phyloP scores from a whole-genome alignment of 352 stramenopile species.

The Phytophthora ohioensis region DNA sequence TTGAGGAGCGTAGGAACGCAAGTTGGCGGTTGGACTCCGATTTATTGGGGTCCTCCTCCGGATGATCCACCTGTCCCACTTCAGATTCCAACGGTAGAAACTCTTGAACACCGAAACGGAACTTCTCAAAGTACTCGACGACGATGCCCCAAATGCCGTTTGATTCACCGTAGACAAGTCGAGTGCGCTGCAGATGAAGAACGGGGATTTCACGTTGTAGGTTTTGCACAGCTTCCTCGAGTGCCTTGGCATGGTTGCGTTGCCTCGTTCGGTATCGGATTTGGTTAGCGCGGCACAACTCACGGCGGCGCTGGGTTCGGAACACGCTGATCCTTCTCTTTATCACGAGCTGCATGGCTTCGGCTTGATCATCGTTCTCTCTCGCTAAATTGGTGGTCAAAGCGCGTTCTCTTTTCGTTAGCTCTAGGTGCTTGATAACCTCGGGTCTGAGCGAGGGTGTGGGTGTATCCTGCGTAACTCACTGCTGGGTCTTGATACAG shows the following conservation, averaged over 20 bases:
- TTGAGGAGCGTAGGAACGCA: conserved; percentile 29
- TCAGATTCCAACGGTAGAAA: no score
- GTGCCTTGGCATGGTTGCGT: neutral
- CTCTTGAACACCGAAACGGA: neutral
- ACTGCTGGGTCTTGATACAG: no score
- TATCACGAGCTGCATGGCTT: no score
- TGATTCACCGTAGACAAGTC: neutral
- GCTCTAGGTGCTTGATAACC: no score
- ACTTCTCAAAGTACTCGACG: conserved; percentile 3
- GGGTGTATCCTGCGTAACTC: no score
- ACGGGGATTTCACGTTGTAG: neutral
- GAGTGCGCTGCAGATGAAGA: neutral
- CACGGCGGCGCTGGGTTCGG: neutral
- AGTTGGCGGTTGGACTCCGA: conserved; percentile 16
- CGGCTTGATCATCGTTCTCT: no score
- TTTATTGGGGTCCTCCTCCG: neutral
- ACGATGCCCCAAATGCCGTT: neutral
- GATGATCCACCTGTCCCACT: neutral
- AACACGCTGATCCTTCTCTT: no score
- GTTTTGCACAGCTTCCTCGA: neutral
- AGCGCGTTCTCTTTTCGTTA: no score
- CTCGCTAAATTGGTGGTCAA: no score
- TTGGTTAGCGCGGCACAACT: neutral
- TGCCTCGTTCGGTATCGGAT: neutral
- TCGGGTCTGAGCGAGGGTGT: no score